Base-by-base conservation (phyloP, 306 rosid genomes). In the Sesbania bispinosa region DNA sequence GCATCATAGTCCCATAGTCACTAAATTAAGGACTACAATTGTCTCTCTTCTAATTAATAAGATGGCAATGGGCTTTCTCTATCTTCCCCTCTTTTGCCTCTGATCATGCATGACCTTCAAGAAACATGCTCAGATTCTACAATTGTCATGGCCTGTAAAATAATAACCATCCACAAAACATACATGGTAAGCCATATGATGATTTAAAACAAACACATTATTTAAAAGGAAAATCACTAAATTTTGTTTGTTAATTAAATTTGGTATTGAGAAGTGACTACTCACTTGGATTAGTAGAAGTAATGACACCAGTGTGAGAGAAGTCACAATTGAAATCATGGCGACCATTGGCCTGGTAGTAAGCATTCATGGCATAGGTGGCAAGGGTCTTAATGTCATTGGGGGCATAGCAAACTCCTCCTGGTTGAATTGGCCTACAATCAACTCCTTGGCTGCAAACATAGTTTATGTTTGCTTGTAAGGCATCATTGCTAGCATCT, bases 321-420 rank as follows among this genome's bases (percentile, higher is more conserved):
- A 94, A 94, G 69, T 90, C 89, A 26, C 97, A 94, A 68, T 89
- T 80, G 83, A 24, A 87, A 24, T 79, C 74, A 21, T 84, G 32
- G 67, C 79, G 84, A 2, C 96, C 99, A 9, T 75, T 39, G 79
- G 74, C 73, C 8, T 89, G 92, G 16, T 78, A 94, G 66, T 57
- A 94, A 0, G 96, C 78, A 66, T 90, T 94, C 97, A 94, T 94
- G 41, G 84, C 83, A 59, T 74, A 94, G 0, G 96, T 74, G 0
- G 99, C 95, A 9, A 79, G 85, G 0, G 87, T 45, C 42, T 54
- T 46, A 4, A 89, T 2, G 0, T 85, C 70, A 63, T 83, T 74
- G 7, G 89, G 69, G 3, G 71, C 58, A 65, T 35, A 89, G 77
- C 98, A 93, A 5, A 62, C 39, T 9, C 98, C 92, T 0, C 98